Base-by-base conservation (phyloP, 1,139 yeast genomes). In the Suhomyces atakaporum region DNA sequence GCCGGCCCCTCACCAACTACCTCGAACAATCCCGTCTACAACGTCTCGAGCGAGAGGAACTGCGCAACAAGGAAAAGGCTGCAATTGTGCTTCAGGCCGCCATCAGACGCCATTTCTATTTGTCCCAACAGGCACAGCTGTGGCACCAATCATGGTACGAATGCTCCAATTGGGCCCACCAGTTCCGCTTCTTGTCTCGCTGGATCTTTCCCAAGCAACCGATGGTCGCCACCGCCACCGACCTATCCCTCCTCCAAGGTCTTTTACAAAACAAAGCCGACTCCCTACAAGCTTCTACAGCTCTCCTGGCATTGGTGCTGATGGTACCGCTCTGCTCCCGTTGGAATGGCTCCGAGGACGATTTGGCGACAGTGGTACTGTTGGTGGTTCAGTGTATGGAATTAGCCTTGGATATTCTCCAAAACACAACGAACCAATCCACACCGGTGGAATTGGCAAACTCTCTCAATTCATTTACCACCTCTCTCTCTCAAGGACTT, bases 11-110 rank as follows among this genome's bases (percentile, higher is more conserved):
- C 13, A 24, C 34, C 56, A 58, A 27, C 63, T 63, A 79, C 41
- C 62, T 90, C 14, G 77, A 75, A 43, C 77, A 74, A 44, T 80
- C 95, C 4, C 77, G 78, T 47, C 62, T 63, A 27, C 90, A 86
- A 45, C 69, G 97, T 23, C 74, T 71, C 42, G 74, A 73, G 41
- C 69, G 97, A 40, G 89, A 86, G 43, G 58, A 62, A 31, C 70
- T 63, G 18, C 70, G 87, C 22, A 57, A 61, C 11, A 71, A 69
- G 38, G 76, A 71, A 27, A 64, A 58, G 26, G 75, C 84, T 2
- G 80, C 81, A 0, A 41, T 55, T 1, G 41, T 57, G 6, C 58
- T 90, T 23, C 94, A 85, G 51, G 50, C 60, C 7, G 50, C 63
- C 12, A 60, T 79, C 4, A 56, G 75, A 29, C 53, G 66, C 23